Conservation (phyloP, 1,139 yeast genomes). For the Cylindricascospora bacillispora region DNA sequence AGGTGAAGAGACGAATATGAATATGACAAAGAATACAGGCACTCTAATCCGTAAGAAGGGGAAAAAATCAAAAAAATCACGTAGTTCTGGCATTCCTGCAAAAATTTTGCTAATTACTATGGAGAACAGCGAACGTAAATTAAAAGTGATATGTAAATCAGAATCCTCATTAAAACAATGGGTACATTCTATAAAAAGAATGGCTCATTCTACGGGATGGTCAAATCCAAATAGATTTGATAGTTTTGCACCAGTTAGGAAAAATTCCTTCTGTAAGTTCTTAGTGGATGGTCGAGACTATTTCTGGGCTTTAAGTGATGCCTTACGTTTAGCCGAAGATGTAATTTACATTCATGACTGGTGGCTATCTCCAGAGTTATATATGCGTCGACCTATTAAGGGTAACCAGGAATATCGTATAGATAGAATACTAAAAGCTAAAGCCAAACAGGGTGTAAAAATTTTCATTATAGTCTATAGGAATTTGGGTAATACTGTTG, state of each 20-base stretch:
- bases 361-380: conserved; percentile 96
- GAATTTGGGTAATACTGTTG: conserved; percentile 86
- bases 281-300: conserved; percentile 95
- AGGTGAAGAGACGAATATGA: conserved; percentile 31
- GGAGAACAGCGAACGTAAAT: conserved; percentile 65
- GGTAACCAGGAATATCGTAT: conserved; percentile 92
- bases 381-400: conserved; percentile 85
- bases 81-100: conserved; percentile 16
- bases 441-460: conserved; percentile 92
- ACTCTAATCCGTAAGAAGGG: conserved; percentile 1
- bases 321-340: conserved; percentile 87
- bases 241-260: conserved; percentile 86
- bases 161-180: conserved; percentile 60
- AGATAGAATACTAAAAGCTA: conserved; percentile 75
- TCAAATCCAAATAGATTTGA: conserved; percentile 60
- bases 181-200: conserved; percentile 59
- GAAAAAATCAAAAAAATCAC: conserved; percentile 25
- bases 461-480: conserved; percentile 88
- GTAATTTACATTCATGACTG: conserved; percentile 93
- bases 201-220: conserved; percentile 65
- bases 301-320: conserved; percentile 91
- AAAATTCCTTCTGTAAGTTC: conserved; percentile 86
- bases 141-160: conserved; percentile 64
- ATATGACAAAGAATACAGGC: conserved; percentile 39
- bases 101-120: conserved; percentile 45